These are phyloP conservation scores for Colletotrichum sp. DNA, from an alignment of 2,329 filamentous ascomycete genomes.

Conservation along the genomic window DNA sequence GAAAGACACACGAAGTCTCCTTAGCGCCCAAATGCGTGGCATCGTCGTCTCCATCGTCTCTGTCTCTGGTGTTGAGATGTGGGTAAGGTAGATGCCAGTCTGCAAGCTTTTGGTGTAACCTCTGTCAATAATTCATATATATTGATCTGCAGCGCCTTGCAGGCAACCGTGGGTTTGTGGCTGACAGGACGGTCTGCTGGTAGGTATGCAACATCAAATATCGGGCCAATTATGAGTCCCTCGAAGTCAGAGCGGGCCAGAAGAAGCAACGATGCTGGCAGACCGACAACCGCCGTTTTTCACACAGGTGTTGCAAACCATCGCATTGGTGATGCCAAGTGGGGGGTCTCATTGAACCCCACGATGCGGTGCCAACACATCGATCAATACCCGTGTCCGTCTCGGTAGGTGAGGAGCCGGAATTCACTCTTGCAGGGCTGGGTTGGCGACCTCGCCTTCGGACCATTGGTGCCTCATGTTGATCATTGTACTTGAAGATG, in stretches of 20 bases:
- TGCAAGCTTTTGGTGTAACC: neutral
- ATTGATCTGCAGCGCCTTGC: conserved; percentile 18
- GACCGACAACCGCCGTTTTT: neutral
- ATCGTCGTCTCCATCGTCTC: neutral
- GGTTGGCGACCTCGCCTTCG: neutral
- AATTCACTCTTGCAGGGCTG: neutral
- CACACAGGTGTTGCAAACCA: neutral
- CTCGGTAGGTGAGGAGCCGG: neutral
- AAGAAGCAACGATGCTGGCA: conserved; percentile 8
- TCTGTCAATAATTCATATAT: neutral
- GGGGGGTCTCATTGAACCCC: neutral
- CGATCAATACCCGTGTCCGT: neutral
- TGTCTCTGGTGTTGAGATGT: neutral
- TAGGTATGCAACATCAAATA: neutral
- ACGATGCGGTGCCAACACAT: conserved; percentile 3
- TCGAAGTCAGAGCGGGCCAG: neutral
- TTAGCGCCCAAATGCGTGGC: neutral
- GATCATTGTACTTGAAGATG: neutral
- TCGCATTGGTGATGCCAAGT: neutral
- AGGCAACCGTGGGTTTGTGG: neutral
- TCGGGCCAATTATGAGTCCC: neutral
- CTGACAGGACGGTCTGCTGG: neutral
- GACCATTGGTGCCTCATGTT: neutral
- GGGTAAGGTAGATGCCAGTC: neutral
- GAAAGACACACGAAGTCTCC: neutral